Evolutionary conservation across 2,329 filamentous ascomycete genomes (phyloP).

Genomic region (Nemania sp.): DNA sequence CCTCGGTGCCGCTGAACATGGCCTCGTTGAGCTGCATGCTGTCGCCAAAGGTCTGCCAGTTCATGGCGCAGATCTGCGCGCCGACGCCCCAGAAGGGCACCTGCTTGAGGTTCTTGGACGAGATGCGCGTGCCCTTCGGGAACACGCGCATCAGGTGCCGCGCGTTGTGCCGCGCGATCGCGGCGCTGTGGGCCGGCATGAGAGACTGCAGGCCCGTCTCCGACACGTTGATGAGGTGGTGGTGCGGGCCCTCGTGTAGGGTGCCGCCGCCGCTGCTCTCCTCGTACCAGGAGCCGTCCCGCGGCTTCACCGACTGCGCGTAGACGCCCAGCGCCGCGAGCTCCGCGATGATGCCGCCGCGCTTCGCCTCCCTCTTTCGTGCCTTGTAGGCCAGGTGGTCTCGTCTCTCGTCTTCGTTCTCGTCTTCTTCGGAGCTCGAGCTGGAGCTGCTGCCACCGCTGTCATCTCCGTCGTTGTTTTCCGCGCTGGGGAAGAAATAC

Average conservation of each 20-base stretch:
- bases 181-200: slow-evolving; percentile 51
- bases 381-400: slow-evolving; percentile 59
- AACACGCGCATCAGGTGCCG: slow-evolving; percentile 71
- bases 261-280: too few species aligned
- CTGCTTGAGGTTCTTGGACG: slow-evolving; percentile 66
- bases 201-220: slow-evolving; percentile 61
- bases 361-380: slow-evolving; percentile 54
- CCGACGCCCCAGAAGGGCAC: slow-evolving; percentile 69
- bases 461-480: slow-evolving; percentile 48
- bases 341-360: slow-evolving; percentile 63
- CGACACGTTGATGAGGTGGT: slow-evolving; percentile 62
- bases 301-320: slow-evolving; percentile 70
- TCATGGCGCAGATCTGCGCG: slow-evolving; percentile 71
- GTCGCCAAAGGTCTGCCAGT: slow-evolving; percentile 70
- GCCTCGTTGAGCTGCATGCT: slow-evolving; percentile 72
- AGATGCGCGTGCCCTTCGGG: slow-evolving; percentile 71
- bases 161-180: slow-evolving; percentile 65
- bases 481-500: slow-evolving; percentile 56
- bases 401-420: slow-evolving; percentile 48
- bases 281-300: slow-evolving; percentile 68
- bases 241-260: slow-evolving; percentile 40
- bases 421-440: slow-evolving; percentile 47
- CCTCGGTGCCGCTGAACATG: slow-evolving; percentile 66
- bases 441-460: slow-evolving; percentile 40
- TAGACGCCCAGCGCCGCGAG: slow-evolving; percentile 70